Evolutionary conservation across 2,329 filamentous ascomycete genomes (phyloP), one percentile per base, ranked within the genome.

Genomic region (Trichoderma cornu-damae): DNA sequence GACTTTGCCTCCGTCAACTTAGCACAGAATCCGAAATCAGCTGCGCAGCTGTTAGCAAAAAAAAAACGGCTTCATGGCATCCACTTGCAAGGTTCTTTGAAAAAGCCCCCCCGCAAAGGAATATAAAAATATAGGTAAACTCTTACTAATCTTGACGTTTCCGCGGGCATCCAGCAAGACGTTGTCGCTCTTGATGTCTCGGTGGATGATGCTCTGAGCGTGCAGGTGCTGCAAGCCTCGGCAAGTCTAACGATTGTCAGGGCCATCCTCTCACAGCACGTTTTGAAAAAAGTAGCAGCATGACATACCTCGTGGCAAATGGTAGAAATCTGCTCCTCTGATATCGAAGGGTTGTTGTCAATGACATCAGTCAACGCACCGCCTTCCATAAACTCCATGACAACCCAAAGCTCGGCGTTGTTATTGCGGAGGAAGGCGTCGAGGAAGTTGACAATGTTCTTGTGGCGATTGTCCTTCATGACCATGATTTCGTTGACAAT

Each of bases 311-410:
- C 94, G 51, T 88, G 83, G 73, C 93, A 97, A 63, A 99, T 97
- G 4, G 93, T 96, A 8, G 94, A 90, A 68, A 99, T 99, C 72
- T 99, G 94, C 70, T 96, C 90, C 73, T 99, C 94, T 4, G 88
- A 90, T 66, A 99, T 96, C 58, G 86, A 85, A 2, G 88, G 83
- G 73, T 97, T 99, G 76, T 97, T 96, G 74, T 99, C 94, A 74
- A 99, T 99, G 60, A 99, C 91, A 78, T 99, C 94, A 1, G 94
- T 99, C 72, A 99, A 77, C 61, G 94, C 90, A 75, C 94, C 94
- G 66, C 94, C 94, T 75, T 99, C 94, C 94, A 99, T 99, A 68
- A 92, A 99, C 76, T 99, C 94, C 94, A 99, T 96, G 52, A 99
- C 93, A 9, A 99, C 91, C 94, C 94, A 99, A n/a, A 99, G 82